Conservation (phyloP, 805 yeast genomes). For the Lipomyces chichibuensis region DNA sequence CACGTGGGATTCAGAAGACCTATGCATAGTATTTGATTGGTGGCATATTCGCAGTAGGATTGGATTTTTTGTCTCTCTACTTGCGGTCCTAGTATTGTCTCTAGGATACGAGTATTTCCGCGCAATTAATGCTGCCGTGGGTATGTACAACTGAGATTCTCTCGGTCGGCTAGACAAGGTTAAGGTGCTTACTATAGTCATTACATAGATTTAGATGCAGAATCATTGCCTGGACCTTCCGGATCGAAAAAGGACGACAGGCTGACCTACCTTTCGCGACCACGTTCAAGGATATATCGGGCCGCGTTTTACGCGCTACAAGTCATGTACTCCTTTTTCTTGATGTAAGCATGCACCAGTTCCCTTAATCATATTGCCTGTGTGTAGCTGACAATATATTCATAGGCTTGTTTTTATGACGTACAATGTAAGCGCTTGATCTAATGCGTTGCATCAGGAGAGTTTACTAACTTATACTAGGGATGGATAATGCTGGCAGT, state of each 20-base stretch:
- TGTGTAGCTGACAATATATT: neutral
- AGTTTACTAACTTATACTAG: slow-evolving; percentile 18
- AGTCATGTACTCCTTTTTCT: slow-evolving; percentile 64
- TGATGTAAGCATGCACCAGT: slow-evolving; percentile 40
- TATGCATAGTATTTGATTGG: slow-evolving; percentile 75
- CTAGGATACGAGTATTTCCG: slow-evolving; percentile 67
- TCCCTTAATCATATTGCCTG: slow-evolving; percentile 45
- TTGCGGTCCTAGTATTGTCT: slow-evolving; percentile 53
- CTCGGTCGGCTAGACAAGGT: neutral
- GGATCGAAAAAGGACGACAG: neutral
- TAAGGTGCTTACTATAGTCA: neutral
- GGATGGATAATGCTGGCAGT: slow-evolving; percentile 83
- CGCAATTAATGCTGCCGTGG: neutral
- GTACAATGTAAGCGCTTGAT: slow-evolving; percentile 53
- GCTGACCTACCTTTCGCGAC: neutral
- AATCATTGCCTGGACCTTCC: slow-evolving; percentile 7
- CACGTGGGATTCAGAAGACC: slow-evolving; percentile 74
- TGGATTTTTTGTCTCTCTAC: slow-evolving; percentile 57
- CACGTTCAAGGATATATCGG: neutral
- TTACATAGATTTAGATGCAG: neutral
- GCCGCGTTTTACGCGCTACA: slow-evolving; percentile 59
- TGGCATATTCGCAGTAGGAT: slow-evolving; percentile 68
- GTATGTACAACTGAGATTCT: neutral
- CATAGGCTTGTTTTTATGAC: slow-evolving; percentile 83
- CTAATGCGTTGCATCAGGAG: neutral